Evolutionary conservation across 139 green algal species (phyloP).

Genomic region (Pseudopediastrum boryanum): DNA sequence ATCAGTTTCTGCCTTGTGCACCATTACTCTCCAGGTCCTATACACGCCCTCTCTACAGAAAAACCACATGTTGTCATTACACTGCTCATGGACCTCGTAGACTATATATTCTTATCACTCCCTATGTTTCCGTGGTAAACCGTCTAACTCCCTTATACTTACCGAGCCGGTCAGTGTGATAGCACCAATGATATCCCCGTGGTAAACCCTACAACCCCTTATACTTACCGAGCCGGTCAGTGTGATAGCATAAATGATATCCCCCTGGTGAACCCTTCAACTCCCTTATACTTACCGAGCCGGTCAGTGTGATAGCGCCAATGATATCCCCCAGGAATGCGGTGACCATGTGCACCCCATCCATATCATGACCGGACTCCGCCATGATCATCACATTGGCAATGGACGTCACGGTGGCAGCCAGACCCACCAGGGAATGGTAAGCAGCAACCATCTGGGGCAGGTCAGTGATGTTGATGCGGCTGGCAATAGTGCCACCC

Average conservation of each 20-base stretch:
- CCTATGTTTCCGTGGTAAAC: not conserved
- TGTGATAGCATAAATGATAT: constrained; percentile 87
- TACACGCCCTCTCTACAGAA: too few relatives aligned
- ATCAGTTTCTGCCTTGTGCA: too few relatives aligned
- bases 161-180: constrained; percentile 84
- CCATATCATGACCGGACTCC: constrained; percentile 45
- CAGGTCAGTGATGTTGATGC: constrained; percentile 77
- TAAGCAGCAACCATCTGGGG: constrained; percentile 89
- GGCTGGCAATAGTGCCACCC: constrained; percentile 61
- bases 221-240: constrained; percentile 74
- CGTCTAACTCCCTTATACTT: too few relatives aligned
- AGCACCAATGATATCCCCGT: constrained; percentile 81
- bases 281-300: constrained; percentile 53
- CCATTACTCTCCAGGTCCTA: too few relatives aligned
- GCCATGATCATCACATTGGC: constrained; percentile 72
- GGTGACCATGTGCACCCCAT: constrained; percentile 72
- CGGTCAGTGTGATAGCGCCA: constrained; percentile 88
- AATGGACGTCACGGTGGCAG: constrained; percentile 73
- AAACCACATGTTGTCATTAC: too few relatives aligned
- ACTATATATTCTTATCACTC: not conserved
- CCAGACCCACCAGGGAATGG: constrained; percentile 86
- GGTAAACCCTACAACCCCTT: not conserved
- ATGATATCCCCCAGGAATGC: constrained; percentile 84
- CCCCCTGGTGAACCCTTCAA: constrained; percentile 42
- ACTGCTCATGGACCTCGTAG: too few relatives aligned